Evolutionary conservation across 2,329 filamentous ascomycete genomes (phyloP).

Genomic region (Alternaria brassicae): DNA sequence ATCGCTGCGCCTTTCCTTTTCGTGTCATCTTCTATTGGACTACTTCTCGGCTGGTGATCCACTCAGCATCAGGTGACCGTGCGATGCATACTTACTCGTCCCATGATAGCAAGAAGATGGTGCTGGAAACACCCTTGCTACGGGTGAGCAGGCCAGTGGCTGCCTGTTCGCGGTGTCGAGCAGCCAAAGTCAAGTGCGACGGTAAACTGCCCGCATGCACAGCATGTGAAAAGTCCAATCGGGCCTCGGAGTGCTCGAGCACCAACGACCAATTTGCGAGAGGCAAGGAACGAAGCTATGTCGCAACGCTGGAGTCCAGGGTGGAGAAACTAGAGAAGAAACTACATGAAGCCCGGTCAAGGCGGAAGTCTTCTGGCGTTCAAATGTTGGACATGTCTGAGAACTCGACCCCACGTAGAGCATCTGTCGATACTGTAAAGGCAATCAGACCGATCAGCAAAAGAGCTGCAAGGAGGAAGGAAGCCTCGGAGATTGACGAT

Average conservation of each 20-base stretch:
- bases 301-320: slow-evolving; percentile 89
- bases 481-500: slow-evolving; percentile 88
- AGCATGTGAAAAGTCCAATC: slow-evolving; percentile 90
- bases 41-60: background rate
- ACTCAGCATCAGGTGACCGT: background rate
- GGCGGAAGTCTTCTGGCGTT: slow-evolving; percentile 75
- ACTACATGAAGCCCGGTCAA: slow-evolving; percentile 69
- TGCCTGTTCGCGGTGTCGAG: slow-evolving; percentile 81
- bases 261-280: slow-evolving; percentile 95
- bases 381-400: slow-evolving; percentile 67
- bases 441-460: slow-evolving; percentile 43
- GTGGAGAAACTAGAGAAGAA: slow-evolving; percentile 87
- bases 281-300: slow-evolving; percentile 96
- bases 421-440: slow-evolving; percentile 47
- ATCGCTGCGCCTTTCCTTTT: background rate
- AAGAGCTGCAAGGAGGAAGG: slow-evolving; percentile 61
- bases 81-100: slow-evolving; percentile 10
- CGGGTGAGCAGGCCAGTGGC: slow-evolving; percentile 80
- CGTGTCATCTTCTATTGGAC: background rate
- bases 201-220: slow-evolving; percentile 95
- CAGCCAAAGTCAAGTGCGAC: slow-evolving; percentile 97
- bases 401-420: slow-evolving; percentile 59
- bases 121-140: slow-evolving; percentile 65
- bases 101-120: slow-evolving; percentile 48
- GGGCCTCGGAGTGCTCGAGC: slow-evolving; percentile 85